These are phyloP conservation scores for Termitomyces eurrhizus DNA, from an alignment of 768 basidiomycete genomes.

Conservation along the genomic window DNA sequence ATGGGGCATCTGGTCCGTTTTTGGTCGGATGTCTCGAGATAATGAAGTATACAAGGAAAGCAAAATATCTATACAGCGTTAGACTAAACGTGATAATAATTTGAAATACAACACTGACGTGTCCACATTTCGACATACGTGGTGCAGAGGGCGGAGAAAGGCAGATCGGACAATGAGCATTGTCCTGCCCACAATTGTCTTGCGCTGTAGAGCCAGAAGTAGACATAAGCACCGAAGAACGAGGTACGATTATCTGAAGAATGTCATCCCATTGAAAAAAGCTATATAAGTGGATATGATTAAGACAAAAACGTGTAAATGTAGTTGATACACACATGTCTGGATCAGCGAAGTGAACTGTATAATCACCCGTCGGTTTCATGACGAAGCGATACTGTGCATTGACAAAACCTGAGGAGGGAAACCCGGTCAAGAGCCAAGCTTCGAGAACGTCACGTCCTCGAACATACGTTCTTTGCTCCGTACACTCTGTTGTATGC, in stretches of 20 bases:
- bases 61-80: conserved; percentile 71
- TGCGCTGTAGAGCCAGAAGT: conserved; percentile 46
- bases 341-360: conserved; percentile 95
- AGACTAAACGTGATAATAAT: conserved; percentile 11
- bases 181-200: conserved; percentile 48
- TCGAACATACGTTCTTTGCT: conserved; percentile 84
- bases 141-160: conserved; percentile 86
- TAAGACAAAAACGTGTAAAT: neutral
- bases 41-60: conserved; percentile 91
- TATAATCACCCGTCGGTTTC: conserved; percentile 88
- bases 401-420: conserved; percentile 78
- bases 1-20: conserved; percentile 96
- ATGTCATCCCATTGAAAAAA: conserved; percentile 97
- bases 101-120: conserved; percentile 56
- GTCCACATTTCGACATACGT: conserved; percentile 95
- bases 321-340: conserved; percentile 67
- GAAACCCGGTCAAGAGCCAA: conserved; percentile 15
- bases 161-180: conserved; percentile 90
- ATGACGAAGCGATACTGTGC: conserved; percentile 95
- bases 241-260: conserved; percentile 90
- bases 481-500: conserved; percentile 65
- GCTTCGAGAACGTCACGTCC: conserved; percentile 6
- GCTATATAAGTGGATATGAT: conserved; percentile 35
- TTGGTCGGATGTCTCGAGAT: conserved; percentile 78
- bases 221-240: conserved; percentile 68